Base-by-base conservation (phyloP, 2,329 filamentous ascomycete genomes). In the Pseudogymnoascus sp. region DNA sequence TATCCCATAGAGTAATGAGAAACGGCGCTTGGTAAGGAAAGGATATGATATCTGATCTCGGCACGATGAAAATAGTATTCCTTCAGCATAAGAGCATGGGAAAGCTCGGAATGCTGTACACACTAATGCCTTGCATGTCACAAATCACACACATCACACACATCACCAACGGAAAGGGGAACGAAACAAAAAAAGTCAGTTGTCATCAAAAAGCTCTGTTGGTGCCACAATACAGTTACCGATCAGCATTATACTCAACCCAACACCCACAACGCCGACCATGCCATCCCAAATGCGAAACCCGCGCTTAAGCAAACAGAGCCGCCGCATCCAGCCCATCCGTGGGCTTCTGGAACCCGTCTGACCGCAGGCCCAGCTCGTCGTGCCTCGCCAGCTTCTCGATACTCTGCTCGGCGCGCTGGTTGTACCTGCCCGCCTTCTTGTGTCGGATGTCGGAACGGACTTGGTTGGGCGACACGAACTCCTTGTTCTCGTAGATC, bases 401-500 rank as follows among this genome's bases (percentile, higher is more conserved):
- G 60, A 88, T 80, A 68, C 83, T 79, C 69, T 89, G 85, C 73
- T 96, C 92, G 31, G 86, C 84, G 65, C 94, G 83, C 63, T 82
- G 81, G 68, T 90, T 90, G 78, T 95, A 93, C 69, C 85, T 85
- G 59, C 85, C 83, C 0, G 92, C 91, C 80, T 91, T 92, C 69
- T 83, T 80, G 76, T 85, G 80, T 69, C 91, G 82, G 69, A 96
- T 76, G 67, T 97, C 94, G 42, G 91, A 82, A 68, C 94, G 83
- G 67, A 97, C 85, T 77, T 97, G 91, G 83, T 99, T 99, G 8
- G 94, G 94, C 69, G 89, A 94, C 62, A 99, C 90, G 71, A 96
- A 99, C 75, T 96, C 89, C 81, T 91, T 94, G 80, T 97, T 97
- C 80, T 97, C 91, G 78, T 96, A 99, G 72, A 99, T 95, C 67